phyloP scores from a whole-genome alignment of 139 green algal species.

The Picochlorum costavermella region DNA sequence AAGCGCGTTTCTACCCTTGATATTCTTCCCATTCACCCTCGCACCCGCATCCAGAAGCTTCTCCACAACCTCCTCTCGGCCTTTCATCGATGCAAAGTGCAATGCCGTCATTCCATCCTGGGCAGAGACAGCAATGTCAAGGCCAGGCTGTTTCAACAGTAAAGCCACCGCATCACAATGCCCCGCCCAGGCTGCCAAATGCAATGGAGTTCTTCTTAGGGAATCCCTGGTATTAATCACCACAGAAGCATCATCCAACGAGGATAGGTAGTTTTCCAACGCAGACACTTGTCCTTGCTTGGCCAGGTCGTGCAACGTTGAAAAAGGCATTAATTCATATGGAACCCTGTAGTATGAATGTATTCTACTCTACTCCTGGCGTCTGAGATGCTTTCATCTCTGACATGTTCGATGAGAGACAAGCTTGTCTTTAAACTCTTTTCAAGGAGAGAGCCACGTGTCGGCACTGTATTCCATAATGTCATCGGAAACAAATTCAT shows the following conservation, averaged over 20 bases:
- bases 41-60: slow-evolving; percentile 28
- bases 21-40: slow-evolving; percentile 53
- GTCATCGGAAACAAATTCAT: no score
- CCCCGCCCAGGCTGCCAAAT: slow-evolving; percentile 72
- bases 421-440: no score
- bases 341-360: no score
- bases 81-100: slow-evolving; percentile 65
- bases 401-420: no score
- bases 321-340: slow-evolving; percentile 4
- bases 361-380: no score
- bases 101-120: slow-evolving; percentile 66
- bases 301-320: slow-evolving; percentile 40
- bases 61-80: slow-evolving; percentile 36
- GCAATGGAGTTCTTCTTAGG: slow-evolving; percentile 52
- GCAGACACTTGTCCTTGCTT: background rate
- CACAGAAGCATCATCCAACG: no score
- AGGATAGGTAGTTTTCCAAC: background rate
- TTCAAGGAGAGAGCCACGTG: no score
- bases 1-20: slow-evolving; percentile 42
- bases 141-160: slow-evolving; percentile 43
- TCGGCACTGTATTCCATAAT: background rate
- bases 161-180: slow-evolving; percentile 47
- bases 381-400: no score
- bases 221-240: slow-evolving; percentile 25
- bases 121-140: slow-evolving; percentile 21